Evolutionary conservation across 805 yeast genomes (phyloP).

Genomic region (Myxozyma lipomycoides): DNA sequence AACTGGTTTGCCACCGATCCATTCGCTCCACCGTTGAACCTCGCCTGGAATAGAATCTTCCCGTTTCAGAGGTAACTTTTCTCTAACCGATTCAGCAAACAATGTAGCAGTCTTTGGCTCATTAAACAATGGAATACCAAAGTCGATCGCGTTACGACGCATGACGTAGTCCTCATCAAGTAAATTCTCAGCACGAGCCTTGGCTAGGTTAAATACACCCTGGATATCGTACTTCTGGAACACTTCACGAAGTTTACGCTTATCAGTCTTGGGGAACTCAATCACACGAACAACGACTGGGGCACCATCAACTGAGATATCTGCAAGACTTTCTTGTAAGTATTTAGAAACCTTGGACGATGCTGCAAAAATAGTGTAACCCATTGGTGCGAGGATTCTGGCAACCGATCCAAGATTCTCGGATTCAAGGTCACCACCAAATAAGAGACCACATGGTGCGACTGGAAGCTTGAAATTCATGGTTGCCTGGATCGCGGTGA

Average conservation of each 20-base stretch:
- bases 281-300: constrained; percentile 55
- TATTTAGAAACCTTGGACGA: constrained; percentile 67
- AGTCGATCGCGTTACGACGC: constrained; percentile 99
- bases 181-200: constrained; percentile 78
- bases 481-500: constrained; percentile 95
- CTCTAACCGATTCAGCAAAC: constrained; percentile 77
- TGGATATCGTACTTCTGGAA: constrained; percentile 82
- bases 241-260: constrained; percentile 87
- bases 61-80: constrained; percentile 53
- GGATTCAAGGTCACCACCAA: constrained; percentile 87
- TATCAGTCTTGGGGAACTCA: constrained; percentile 89
- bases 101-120: constrained; percentile 90
- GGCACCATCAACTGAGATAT: constrained; percentile 36
- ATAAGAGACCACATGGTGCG: constrained; percentile 83
- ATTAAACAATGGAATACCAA: constrained; percentile 91
- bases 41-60: constrained; percentile 72
- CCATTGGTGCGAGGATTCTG: constrained; percentile 59
- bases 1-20: constrained; percentile 89
- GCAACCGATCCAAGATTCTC: constrained; percentile 74
- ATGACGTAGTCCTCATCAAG: constrained; percentile 89
- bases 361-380: constrained; percentile 79
- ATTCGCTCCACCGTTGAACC: constrained; percentile 95
- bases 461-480: constrained; percentile 94
- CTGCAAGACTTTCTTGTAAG: constrained; percentile 48
- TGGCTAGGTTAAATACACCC: constrained; percentile 89